Conservation (phyloP, 768 basidiomycete genomes). For the Panaeolus papilionaceus region DNA sequence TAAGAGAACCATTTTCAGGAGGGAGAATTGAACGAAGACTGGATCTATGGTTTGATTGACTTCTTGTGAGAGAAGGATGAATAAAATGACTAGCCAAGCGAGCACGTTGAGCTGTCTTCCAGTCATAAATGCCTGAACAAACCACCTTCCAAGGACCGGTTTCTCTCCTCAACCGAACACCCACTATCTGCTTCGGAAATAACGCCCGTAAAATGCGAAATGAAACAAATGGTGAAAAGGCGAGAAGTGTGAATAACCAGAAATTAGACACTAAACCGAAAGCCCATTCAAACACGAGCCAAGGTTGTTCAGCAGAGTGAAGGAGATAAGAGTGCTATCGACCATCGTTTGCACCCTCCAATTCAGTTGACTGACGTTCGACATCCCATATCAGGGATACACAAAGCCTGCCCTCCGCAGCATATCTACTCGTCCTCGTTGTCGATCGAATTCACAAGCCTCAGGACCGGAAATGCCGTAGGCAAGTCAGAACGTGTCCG, state of each 20-base stretch:
- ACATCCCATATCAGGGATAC: slow-evolving; percentile 4
- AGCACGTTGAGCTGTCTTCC: neutral
- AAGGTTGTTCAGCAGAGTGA: neutral
- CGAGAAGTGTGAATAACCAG: slow-evolving; percentile 5
- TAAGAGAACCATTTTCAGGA: neutral
- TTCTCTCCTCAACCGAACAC: slow-evolving; percentile 3
- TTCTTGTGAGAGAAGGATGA: slow-evolving; percentile 1
- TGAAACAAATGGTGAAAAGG: slow-evolving; percentile 11
- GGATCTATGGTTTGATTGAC: neutral
- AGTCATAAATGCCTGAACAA: neutral
- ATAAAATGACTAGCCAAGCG: neutral
- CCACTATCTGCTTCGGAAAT: neutral
- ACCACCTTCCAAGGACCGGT: neutral
- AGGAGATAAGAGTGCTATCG: slow-evolving; percentile 12
- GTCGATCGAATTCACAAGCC: slow-evolving; percentile 9
- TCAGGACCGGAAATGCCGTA: slow-evolving; percentile 14
- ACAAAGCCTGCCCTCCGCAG: neutral
- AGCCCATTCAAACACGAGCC: neutral
- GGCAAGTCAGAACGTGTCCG: slow-evolving; percentile 9
- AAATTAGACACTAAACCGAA: slow-evolving; percentile 10
- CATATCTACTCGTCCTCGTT: slow-evolving; percentile 13
- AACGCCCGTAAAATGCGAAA: slow-evolving; percentile 8
- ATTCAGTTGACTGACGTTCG: neutral
- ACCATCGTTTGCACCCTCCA: neutral
- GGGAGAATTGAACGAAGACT: neutral